Base-by-base conservation (phyloP, 192 early-diverging fungal genomes). In the Podila epigama region DNA sequence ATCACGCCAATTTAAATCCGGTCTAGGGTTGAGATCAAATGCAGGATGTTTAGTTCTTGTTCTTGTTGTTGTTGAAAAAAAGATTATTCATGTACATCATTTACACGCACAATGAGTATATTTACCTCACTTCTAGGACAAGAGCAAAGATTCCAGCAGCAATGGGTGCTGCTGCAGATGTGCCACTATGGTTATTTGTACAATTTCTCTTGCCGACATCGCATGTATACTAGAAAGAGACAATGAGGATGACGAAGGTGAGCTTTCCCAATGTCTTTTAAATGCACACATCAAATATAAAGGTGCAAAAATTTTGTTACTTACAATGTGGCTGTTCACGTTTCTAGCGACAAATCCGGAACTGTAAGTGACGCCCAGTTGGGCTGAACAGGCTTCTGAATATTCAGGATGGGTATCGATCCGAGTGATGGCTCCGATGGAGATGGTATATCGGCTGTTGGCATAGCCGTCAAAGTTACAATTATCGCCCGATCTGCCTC, bases 401-500 rank as follows among this genome's bases (percentile, higher is more conserved):
- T 97, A 98, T 42, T 77, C 79, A 6, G 97, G 95, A 68, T 96
- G 94, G 5, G 82, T 54, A 44, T 94, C 91, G 1, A 80, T 53
- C 37, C 91, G 88, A 67, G 94, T 90, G 40, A 98, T 85, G 28
- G 97, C 94, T 6, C 93, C 92, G 12, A 98, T 92, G 4, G 95
- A 96, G 63, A 98, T 91, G 2, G 97, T 97, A 79, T 94, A 98
- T 16, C 96, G 93, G 66, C 91, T 93, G 83, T 98, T 98, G 28
- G 96, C 95, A 82, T 97, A 97, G 13, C 96, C 95, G 69, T 98
- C 95, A 84, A 90, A 95, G 79, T 98, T 98, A 83, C 97, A 98
- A 80, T 98, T 96, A 61, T 98, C 97, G 40, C 85, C 83, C 3
- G 53, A 68, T 1, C 81, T 73, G 0, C 92, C 96, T 27, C 97